Base-by-base conservation (phyloP, 2,329 filamentous ascomycete species). In the Penicillium oxalicum region DNA sequence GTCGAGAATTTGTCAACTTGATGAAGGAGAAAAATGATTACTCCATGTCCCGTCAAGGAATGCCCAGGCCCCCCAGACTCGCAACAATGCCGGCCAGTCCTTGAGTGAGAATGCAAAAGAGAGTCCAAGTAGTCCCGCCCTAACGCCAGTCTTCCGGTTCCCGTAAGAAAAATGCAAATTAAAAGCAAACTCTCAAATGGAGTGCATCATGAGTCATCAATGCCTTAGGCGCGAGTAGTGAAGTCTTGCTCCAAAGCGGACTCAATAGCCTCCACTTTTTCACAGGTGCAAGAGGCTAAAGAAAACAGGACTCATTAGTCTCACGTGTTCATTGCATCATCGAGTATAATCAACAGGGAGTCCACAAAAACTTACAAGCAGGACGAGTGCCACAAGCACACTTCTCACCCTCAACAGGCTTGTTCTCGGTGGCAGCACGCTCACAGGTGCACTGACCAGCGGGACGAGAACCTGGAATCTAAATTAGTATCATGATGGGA, bases 371-470 rank as follows among this genome's bases (percentile, higher is more conserved):
- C 81, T 68, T 75, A 87, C 86, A 77, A 58, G 81, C 78, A 48
- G 86, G 80, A 50, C 90, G 80, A 67, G 83, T 78, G 53, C 91
- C 91, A 68, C 91, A 95, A 6, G 81, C 75, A 68, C 91, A 95
- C 4, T 85, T 78, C 37, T 74, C 73, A 13, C 84, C 86, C 3
- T 71, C 53, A 2, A 75, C 65, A 42, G 76, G 70, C n/a, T 73
- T 68, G 71, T 94, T 94, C 76, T 94, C 88, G 18, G 74, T 74
- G 3, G 72, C 62, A 1, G 87, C 78, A 47, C 87, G 81, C 56
- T 88, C 85, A 67, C 90, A 95, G 33, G 85, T 94, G 75, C 90
- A 95, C 62, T 83, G 74, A 51, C 87, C 87, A 50, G 85, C 87
- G 24, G 87, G 86, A 48, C 89, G 84, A 59, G 86, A 83, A 59